A percentile compares a stretch with the other conserved stretches of the same genome.
phyloP scores from a whole-genome alignment of 129 eudicot genomes.

The Helichrysum umbraculigerum region DNA sequence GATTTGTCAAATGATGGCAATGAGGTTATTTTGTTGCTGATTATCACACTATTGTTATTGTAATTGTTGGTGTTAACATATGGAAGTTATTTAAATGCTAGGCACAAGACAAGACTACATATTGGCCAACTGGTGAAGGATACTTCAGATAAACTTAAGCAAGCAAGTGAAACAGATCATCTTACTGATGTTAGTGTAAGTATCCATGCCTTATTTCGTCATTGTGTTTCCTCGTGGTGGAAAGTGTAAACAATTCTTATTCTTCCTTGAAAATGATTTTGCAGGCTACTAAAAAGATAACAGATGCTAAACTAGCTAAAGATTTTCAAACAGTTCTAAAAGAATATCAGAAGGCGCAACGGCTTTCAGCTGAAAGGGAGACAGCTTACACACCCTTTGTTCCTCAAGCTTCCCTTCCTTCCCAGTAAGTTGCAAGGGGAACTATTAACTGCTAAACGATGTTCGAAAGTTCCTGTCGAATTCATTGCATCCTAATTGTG shows the following conservation, averaged over 20 bases:
- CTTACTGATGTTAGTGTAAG: slow-evolving; percentile 59
- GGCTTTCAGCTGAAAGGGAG: slow-evolving; percentile 74
- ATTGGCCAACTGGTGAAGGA: slow-evolving; percentile 75
- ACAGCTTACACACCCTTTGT: slow-evolving; percentile 59
- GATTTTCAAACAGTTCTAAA: slow-evolving; percentile 69
- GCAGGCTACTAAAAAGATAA: slow-evolving; percentile 65
- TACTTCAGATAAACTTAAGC: slow-evolving; percentile 74
- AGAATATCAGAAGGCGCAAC: slow-evolving; percentile 79
- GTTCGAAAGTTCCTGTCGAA: slow-evolving; percentile 4
- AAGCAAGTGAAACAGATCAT: slow-evolving; percentile 63
- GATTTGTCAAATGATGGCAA: neutral
- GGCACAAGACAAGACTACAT: slow-evolving; percentile 61
- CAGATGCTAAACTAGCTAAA: slow-evolving; percentile 82
- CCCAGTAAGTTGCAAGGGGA: slow-evolving; percentile 32
- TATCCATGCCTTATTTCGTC: neutral
- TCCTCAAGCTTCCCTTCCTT: slow-evolving; percentile 42
- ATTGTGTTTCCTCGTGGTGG: slow-evolving; percentile 4
- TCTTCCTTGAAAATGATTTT: neutral
- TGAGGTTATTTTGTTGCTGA: neutral
- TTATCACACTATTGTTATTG: neutral
- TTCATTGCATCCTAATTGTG: neutral
- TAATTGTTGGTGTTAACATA: slow-evolving; percentile 4
- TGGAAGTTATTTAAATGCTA: slow-evolving; percentile 26
- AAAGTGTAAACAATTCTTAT: neutral
- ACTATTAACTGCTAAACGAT: neutral